Evolutionary conservation across 2,329 filamentous ascomycete species (phyloP).

Genomic region (Stenocarpella maydis): DNA sequence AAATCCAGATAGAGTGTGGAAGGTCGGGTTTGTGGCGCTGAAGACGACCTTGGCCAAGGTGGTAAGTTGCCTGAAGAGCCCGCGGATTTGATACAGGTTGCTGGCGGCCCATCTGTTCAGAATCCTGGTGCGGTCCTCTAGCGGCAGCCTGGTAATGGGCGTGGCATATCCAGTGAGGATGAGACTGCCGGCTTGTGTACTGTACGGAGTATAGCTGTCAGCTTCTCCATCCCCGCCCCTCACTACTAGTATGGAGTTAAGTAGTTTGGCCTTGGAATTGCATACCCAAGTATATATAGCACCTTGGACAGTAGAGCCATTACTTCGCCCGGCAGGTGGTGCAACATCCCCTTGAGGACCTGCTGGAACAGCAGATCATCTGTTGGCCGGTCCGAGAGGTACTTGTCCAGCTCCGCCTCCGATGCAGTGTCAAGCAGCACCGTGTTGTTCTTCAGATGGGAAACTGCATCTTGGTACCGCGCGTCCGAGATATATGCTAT

Average conservation of each 20-base stretch:
- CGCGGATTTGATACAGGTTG: slow-evolving; percentile 54
- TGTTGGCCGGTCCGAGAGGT: slow-evolving; percentile 39
- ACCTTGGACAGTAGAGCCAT: slow-evolving; percentile 33
- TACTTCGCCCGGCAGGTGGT: slow-evolving; percentile 35
- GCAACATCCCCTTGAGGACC: slow-evolving; percentile 37
- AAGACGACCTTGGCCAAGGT: slow-evolving; percentile 53
- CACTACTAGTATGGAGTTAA: no score
- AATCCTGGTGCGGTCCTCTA: slow-evolving; percentile 40
- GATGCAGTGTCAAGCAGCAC: slow-evolving; percentile 25
- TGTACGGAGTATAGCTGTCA: background rate
- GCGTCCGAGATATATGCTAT: slow-evolving; percentile 35
- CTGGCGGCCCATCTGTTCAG: slow-evolving; percentile 57
- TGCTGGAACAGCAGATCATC: slow-evolving; percentile 36
- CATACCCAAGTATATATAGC: slow-evolving; percentile 36
- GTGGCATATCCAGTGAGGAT: slow-evolving; percentile 32
- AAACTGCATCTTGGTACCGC: slow-evolving; percentile 33
- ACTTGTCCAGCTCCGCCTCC: slow-evolving; percentile 36
- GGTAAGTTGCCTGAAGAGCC: slow-evolving; percentile 54
- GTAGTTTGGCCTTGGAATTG: no score
- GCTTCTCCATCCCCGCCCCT: no score
- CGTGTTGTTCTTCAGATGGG: slow-evolving; percentile 25
- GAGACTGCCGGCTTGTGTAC: slow-evolving; percentile 27
- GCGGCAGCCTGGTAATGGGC: slow-evolving; percentile 29
- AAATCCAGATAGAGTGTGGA: slow-evolving; percentile 53
- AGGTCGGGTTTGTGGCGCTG: slow-evolving; percentile 54